Base-by-base conservation (phyloP, 176 grass and related monocot genomes). In the Hsuehochloa calcarea region DNA sequence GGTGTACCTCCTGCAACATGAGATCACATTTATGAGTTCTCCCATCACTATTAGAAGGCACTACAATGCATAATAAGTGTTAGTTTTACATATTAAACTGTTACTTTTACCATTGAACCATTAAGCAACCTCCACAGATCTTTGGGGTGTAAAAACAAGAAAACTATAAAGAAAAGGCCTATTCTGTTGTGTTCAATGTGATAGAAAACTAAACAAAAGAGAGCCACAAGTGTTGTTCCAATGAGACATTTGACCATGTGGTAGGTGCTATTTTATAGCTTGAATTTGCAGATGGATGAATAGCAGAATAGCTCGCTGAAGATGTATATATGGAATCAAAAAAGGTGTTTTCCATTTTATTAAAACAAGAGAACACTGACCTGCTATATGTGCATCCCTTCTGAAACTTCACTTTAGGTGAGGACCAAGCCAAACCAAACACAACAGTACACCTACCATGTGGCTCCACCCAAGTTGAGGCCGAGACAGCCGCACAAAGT, bases 381-480 rank as follows among this genome's bases (percentile, higher is more conserved):
- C 96, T 99, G 82, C 94, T 89, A 72, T 99, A 99, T 34, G 96
- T 85, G 70, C 93, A 92, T 65, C 96, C 96, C 49, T 96, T 99
- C 86, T 96, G 93, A 88, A 99, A 99, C 86, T 91, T 99, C 66
- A 99, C 93, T 95, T 99, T 94, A 68, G 93, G 96, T 19, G 91
- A 99, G 85, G 96, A 92, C 96, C 96, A 99, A 52, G 93, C 68
- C 77, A 99, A 74, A 78, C 83, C 88, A 78, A 99, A 99, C 5
- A 47, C 93, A 82, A 99, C 91, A 84, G 96, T 99, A 82, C 93
- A 92, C 84, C 85, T 96, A 69, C 96, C 96, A 81, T 99, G 96
- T 31, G 93, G 83, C 89, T 95, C 93, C 56, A 99, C 96, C 93
- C 93, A 96, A 65, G 93, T 91, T 13, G 93, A 94, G 55, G 93